phyloP scores from a whole-genome alignment of 2,329 filamentous ascomycete genomes.

The Xylariaceae sp. region DNA sequence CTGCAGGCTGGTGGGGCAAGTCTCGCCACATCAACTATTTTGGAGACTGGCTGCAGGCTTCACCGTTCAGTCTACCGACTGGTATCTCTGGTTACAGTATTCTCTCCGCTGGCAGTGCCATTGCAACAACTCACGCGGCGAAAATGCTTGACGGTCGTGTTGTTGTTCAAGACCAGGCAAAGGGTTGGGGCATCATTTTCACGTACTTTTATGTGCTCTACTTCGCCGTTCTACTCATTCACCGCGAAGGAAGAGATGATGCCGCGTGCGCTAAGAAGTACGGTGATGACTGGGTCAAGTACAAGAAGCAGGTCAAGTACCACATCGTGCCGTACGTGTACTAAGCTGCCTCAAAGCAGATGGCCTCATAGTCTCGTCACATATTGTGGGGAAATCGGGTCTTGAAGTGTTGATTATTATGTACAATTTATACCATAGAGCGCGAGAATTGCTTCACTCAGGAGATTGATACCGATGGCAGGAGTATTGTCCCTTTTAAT shows the following conservation, averaged over 20 bases:
- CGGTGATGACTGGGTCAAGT: constrained; percentile 88
- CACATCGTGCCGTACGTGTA: constrained; percentile 87
- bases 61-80: constrained; percentile 88
- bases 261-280: constrained; percentile 92
- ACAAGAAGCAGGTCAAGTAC: constrained; percentile 81
- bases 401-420: too few species aligned
- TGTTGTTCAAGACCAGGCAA: constrained; percentile 73
- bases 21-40: constrained; percentile 94
- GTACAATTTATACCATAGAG: too few species aligned
- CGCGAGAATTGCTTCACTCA: too few species aligned
- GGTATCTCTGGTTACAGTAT: constrained; percentile 79
- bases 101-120: constrained; percentile 58
- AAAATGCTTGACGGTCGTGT: constrained; percentile 67
- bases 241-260: constrained; percentile 86
- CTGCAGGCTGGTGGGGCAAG: constrained; percentile 32
- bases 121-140: constrained; percentile 54
- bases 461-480: not conserved
- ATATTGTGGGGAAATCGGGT: too few species aligned
- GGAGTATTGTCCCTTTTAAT: not conserved
- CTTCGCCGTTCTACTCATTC: constrained; percentile 85
- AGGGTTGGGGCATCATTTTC: constrained; percentile 83
- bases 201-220: constrained; percentile 97
- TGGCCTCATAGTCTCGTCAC: not conserved
- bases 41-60: constrained; percentile 93
- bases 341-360: constrained; percentile 46